Evolutionary conservation across 148 eudicot species (phyloP), one percentile per base, ranked within the genome.

Genomic region (Silene conica): DNA sequence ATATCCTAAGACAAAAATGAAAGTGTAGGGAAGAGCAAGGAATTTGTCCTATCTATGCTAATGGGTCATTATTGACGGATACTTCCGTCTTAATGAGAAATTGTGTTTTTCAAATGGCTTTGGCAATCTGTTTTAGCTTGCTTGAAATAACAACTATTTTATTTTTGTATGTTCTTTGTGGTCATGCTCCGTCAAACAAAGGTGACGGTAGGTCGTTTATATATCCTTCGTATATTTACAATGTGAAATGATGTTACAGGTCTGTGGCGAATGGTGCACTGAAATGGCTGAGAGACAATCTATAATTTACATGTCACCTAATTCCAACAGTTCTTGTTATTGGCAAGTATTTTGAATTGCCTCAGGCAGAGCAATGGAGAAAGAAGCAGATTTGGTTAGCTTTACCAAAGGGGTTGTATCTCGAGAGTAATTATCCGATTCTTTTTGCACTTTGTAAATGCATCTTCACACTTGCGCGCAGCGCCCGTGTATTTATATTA

Each of bases 231-330:
- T 26, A 8, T 21, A 21, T 75, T 19, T 72, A 52, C 31, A 19
- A 23, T 7, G 22, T n/a, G 60, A 26, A 71, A 19, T 72, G 43
- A 52, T 72, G 67, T 84, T 81, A 82, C 90, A 95, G 97, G 87
- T 82, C 91, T 79, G 87, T 84, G 67, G 96, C 86, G 64, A 90
- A 87, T 83, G 94, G 99, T 69, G 93, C 86, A 43, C 71, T 87
- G 63, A 95, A 90, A 67, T 95, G 99, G 98, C 82, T 90, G 70
- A 87, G 80, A 81, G 92, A 84, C 83, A 90, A 88, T 77, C 79
- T 88, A 67, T 93, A 87, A 78, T 74, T 73, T 26, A 19, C 48
- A 59, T 67, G 16, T 46, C 66, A 23, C 20, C 54, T 68, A 58
- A 43, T 66, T 46, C 45, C 8, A 13, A 73, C 9, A 2, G 43